phyloP scores from a whole-genome alignment of 129 eudicot species.

The Flaveria sonorensis region DNA sequence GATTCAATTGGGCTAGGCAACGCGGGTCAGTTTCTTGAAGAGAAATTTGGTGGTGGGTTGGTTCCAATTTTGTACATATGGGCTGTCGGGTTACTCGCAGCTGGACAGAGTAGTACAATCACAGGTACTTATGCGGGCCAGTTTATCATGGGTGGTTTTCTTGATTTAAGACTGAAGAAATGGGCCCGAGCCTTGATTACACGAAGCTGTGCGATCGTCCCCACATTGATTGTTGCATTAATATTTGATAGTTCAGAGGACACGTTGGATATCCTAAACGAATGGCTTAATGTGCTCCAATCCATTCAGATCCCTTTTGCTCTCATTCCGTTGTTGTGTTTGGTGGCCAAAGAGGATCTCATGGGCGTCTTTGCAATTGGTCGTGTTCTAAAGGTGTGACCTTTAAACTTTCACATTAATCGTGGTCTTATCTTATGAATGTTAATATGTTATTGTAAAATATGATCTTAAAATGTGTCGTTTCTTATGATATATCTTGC shows the following conservation, averaged over 20 bases:
- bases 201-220: slow-evolving; percentile 15
- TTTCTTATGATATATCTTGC: slow-evolving; percentile 8
- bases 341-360: slow-evolving; percentile 21
- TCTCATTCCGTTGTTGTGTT: slow-evolving; percentile 14
- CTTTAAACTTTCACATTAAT: neutral
- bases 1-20: slow-evolving; percentile 17
- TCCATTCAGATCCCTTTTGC: slow-evolving; percentile 20
- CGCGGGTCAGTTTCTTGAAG: slow-evolving; percentile 19
- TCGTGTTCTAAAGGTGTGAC: slow-evolving; percentile 5
- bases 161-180: slow-evolving; percentile 19
- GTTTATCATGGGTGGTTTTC: slow-evolving; percentile 21
- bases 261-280: slow-evolving; percentile 7
- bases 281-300: slow-evolving; percentile 18
- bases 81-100: slow-evolving; percentile 14
- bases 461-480: neutral
- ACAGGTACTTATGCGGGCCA: slow-evolving; percentile 16
- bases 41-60: slow-evolving; percentile 17
- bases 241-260: slow-evolving; percentile 13
- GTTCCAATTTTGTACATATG: slow-evolving; percentile 16
- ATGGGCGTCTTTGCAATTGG: slow-evolving; percentile 17
- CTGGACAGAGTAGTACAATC: slow-evolving; percentile 18
- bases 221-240: slow-evolving; percentile 11
- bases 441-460: neutral
- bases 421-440: neutral
- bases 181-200: slow-evolving; percentile 18